These are phyloP conservation scores for Ustilago bromivora DNA, from an alignment of 1,284 basidiomycete genomes.

Conservation along the genomic window DNA sequence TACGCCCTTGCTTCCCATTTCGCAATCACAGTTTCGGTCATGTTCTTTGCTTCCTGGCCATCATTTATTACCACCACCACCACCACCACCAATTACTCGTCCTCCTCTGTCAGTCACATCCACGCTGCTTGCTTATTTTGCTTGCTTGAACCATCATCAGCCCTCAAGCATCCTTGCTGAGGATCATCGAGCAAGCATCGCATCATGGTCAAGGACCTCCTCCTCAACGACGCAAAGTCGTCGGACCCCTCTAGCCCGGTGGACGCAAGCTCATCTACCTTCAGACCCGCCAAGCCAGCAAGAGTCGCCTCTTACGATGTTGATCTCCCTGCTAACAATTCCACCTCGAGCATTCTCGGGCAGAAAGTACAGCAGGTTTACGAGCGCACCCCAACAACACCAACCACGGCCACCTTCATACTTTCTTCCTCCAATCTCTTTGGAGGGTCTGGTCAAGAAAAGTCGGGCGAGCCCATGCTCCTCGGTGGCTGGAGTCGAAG, in stretches of 20 bases:
- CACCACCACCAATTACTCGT: neutral
- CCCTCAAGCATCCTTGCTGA: neutral
- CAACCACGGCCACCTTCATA: slow-evolving; percentile 24
- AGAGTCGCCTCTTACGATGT: slow-evolving; percentile 13
- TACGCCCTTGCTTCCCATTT: neutral
- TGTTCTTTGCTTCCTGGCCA: neutral
- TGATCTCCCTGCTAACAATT: neutral
- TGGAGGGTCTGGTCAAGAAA: neutral
- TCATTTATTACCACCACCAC: neutral
- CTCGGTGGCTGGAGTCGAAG: slow-evolving; percentile 31
- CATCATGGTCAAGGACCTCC: slow-evolving; percentile 13
- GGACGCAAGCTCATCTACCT: neutral
- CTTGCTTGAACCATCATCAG: neutral
- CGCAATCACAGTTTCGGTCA: neutral
- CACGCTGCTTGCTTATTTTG: neutral
- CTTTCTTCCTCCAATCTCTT: slow-evolving; percentile 13
- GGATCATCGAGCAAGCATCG: neutral
- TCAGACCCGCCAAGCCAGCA: slow-evolving; percentile 12
- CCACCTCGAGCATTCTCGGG: neutral
- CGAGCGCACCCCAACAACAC: slow-evolving; percentile 22
- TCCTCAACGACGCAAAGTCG: neutral
- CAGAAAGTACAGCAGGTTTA: slow-evolving; percentile 4
- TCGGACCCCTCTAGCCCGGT: neutral
- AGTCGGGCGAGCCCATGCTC: slow-evolving; percentile 26
- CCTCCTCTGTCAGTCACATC: neutral